Conservation (phyloP, 768 basidiomycete genomes). For the Thelephora aurantiotincta region DNA sequence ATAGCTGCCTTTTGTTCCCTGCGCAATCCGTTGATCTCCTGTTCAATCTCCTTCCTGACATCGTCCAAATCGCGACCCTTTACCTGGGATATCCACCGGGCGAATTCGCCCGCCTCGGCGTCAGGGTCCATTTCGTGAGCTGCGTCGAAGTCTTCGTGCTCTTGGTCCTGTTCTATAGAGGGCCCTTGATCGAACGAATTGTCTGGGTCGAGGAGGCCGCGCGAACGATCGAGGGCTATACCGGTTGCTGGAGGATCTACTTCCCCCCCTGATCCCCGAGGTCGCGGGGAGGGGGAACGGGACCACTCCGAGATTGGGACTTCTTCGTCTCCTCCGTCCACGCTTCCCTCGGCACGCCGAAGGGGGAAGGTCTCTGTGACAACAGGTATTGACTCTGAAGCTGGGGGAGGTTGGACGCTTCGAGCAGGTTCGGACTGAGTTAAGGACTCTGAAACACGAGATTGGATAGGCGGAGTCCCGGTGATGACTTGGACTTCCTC, state of each 20-base stretch:
- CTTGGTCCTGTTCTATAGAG: slow-evolving; percentile 11
- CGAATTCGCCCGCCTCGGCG: slow-evolving; percentile 80
- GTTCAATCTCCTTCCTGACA: slow-evolving; percentile 80
- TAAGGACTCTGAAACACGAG: neutral
- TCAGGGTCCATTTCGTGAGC: slow-evolving; percentile 75
- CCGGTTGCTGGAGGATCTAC: slow-evolving; percentile 2
- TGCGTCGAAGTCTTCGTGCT: slow-evolving; percentile 55
- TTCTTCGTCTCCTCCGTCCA: slow-evolving; percentile 9
- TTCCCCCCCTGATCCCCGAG: slow-evolving; percentile 7
- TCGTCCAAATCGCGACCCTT: slow-evolving; percentile 74
- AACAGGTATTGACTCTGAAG: neutral
- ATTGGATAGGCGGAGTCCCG: too few relatives aligned
- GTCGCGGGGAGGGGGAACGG: slow-evolving; percentile 22
- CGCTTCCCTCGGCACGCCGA: too few relatives aligned
- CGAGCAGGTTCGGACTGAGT: neutral
- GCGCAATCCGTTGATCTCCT: slow-evolving; percentile 73
- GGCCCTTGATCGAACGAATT: slow-evolving; percentile 4
- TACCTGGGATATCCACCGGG: slow-evolving; percentile 82
- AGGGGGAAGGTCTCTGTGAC: neutral
- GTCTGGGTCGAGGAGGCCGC: slow-evolving; percentile 14
- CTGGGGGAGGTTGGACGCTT: neutral
- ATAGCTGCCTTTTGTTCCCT: slow-evolving; percentile 78
- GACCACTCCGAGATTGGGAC: slow-evolving; percentile 22
- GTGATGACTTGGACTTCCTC: slow-evolving; percentile 19
- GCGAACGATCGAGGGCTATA: neutral